phyloP scores from a whole-genome alignment of 495 filamentous ascomycete genomes.

The Pyrenopolyporus hunteri region DNA sequence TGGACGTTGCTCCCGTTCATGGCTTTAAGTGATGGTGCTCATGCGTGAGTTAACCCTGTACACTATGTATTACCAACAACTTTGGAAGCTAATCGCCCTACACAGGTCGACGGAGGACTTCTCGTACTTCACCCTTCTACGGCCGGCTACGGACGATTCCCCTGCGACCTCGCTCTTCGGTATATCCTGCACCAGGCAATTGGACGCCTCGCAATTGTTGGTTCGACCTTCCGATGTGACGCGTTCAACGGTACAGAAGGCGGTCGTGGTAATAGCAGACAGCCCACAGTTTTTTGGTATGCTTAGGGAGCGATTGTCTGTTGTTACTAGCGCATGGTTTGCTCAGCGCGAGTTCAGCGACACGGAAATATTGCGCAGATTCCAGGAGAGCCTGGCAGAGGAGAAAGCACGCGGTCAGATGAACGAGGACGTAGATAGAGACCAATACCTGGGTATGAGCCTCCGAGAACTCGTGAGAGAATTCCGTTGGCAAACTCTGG shows the following conservation, averaged over 20 bases:
- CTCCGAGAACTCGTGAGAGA: constrained; percentile 90
- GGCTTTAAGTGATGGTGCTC: constrained; percentile 95
- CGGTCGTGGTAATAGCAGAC: constrained; percentile 95
- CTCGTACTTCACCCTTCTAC: constrained; percentile 94
- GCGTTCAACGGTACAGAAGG: constrained; percentile 94
- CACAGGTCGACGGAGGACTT: constrained; percentile 86
- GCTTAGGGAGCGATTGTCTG: constrained; percentile 79
- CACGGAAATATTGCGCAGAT: constrained; percentile 67
- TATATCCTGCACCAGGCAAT: constrained; percentile 91
- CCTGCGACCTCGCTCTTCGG: constrained; percentile 91
- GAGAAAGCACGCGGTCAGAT: constrained; percentile 65
- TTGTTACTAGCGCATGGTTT: constrained; percentile 96
- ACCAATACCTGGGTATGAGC: constrained; percentile 91
- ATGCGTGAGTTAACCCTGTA: constrained; percentile 68
- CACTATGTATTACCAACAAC: neutral
- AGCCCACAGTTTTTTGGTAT: constrained; percentile 80
- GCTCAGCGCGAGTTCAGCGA: constrained; percentile 79
- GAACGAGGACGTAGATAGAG: constrained; percentile 72
- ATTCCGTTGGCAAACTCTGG: constrained; percentile 90
- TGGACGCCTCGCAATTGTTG: constrained; percentile 78
- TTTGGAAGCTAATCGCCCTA: constrained; percentile 7
- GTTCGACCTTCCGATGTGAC: constrained; percentile 87
- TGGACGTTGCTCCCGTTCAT: constrained; percentile 95
- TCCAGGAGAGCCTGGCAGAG: constrained; percentile 83
- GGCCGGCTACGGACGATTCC: constrained; percentile 60